Evolutionary conservation across 2,329 filamentous ascomycete species (phyloP).

Genomic region (Zalaria obscura): DNA sequence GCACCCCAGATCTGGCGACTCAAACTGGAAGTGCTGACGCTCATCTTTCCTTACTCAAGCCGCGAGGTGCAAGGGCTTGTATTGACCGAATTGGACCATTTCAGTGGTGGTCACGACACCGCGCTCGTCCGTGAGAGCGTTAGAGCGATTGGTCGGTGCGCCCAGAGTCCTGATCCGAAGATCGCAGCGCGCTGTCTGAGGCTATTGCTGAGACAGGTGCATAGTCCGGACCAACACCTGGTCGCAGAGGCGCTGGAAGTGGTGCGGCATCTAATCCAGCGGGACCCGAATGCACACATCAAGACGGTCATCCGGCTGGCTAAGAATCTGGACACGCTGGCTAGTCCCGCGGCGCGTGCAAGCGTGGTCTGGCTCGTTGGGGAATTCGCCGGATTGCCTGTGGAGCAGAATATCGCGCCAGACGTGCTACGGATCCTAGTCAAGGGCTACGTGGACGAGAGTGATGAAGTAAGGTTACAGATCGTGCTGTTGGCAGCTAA

Average conservation of each 20-base stretch:
- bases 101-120: constrained; percentile 61
- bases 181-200: constrained; percentile 69
- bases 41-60: constrained; percentile 76
- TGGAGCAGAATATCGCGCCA: constrained; percentile 78
- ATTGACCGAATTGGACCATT: constrained; percentile 86
- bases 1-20: constrained; percentile 71
- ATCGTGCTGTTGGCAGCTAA: constrained; percentile 91
- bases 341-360: constrained; percentile 75
- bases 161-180: constrained; percentile 52
- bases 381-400: constrained; percentile 70
- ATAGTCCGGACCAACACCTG: constrained; percentile 71
- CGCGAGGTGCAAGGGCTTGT: constrained; percentile 70
- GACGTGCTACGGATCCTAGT: constrained; percentile 82
- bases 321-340: constrained; percentile 79
- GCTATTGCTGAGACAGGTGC: constrained; percentile 74
- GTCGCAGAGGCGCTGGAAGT: constrained; percentile 91
- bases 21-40: constrained; percentile 79
- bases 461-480: constrained; percentile 76
- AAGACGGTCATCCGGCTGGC: constrained; percentile 80
- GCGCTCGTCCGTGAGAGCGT: constrained; percentile 78
- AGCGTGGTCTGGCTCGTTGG: constrained; percentile 97
- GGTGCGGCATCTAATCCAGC: constrained; percentile 88
- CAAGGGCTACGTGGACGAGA: constrained; percentile 72
- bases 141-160: constrained; percentile 83
- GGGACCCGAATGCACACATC: constrained; percentile 65